Evolutionary conservation across 2,329 filamentous ascomycete species (phyloP).

Genomic region (Cladosporium colombiae): DNA sequence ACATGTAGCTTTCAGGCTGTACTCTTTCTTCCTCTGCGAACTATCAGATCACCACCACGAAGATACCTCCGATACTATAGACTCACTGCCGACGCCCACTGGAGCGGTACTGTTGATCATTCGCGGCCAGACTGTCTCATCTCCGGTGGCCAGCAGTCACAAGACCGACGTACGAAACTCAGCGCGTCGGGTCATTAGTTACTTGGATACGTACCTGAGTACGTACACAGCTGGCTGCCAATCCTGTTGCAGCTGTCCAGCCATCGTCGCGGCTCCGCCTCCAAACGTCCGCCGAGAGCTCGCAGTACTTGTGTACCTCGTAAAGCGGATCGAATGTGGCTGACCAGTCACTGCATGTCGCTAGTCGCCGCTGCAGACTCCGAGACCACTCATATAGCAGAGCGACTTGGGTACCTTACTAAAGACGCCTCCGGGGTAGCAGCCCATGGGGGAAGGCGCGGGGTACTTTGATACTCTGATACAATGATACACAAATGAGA

Average conservation of each 20-base stretch:
- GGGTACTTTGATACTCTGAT: not conserved
- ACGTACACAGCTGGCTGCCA: slow-evolving; percentile 9
- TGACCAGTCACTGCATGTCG: slow-evolving; percentile 7
- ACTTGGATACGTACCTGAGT: slow-evolving; percentile 15
- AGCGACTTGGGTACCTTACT: slow-evolving; percentile 11
- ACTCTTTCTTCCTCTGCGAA: not conserved
- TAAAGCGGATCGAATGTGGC: slow-evolving; percentile 10
- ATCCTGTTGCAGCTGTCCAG: slow-evolving; percentile 4
- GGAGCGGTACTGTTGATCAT: slow-evolving; percentile 2
- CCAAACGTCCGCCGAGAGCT: not conserved
- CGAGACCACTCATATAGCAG: slow-evolving; percentile 8
- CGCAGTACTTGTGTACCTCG: slow-evolving; percentile 11
- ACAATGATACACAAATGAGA: not conserved
- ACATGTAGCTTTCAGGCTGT: not conserved
- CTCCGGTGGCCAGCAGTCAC: slow-evolving; percentile 15
- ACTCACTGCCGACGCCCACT: not conserved
- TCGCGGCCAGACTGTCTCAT: slow-evolving; percentile 14
- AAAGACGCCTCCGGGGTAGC: not conserved
- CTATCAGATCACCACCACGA: not conserved
- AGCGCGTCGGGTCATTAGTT: slow-evolving; percentile 11
- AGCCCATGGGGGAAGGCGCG: not conserved
- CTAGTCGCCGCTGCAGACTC: not conserved
- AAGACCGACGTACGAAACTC: slow-evolving; percentile 12
- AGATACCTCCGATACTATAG: not conserved
- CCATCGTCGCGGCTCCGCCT: slow-evolving; percentile 16